Evolutionary conservation across 2,329 filamentous ascomycete species (phyloP).

Genomic region (Clonostachys solani): DNA sequence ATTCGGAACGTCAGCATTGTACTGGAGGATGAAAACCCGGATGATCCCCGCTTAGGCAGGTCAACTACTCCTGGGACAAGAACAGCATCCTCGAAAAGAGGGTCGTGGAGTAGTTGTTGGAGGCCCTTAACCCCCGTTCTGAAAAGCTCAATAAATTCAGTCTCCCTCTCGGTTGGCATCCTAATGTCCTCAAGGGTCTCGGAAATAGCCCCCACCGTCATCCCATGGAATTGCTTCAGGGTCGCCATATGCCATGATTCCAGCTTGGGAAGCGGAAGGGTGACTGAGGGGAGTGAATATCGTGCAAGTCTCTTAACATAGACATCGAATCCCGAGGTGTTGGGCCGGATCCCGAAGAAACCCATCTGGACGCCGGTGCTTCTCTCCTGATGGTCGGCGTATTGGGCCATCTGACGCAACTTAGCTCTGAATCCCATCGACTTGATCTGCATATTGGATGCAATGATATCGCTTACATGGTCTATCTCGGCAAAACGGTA

Average conservation of each 20-base stretch:
- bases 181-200: constrained; percentile 2
- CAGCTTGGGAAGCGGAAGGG: constrained; percentile 47
- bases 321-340: constrained; percentile 57
- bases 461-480: constrained; percentile 65
- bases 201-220: constrained; percentile 26
- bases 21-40: neutral
- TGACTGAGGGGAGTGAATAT: constrained; percentile 57
- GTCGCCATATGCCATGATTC: constrained; percentile 51
- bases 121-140: constrained; percentile 33
- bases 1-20: constrained; percentile 52
- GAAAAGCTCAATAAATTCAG: constrained; percentile 41
- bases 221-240: constrained; percentile 42
- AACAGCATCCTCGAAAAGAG: constrained; percentile 39
- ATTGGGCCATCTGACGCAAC: constrained; percentile 61
- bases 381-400: constrained; percentile 34
- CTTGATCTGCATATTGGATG: constrained; percentile 71
- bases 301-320: constrained; percentile 51
- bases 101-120: constrained; percentile 35
- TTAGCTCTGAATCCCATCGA: constrained; percentile 55
- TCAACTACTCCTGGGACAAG: constrained; percentile 36
- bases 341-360: constrained; percentile 52
- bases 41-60: constrained; percentile 26
- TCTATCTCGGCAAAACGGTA: constrained; percentile 72
- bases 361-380: constrained; percentile 42
- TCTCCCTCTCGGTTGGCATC: constrained; percentile 21